Evolutionary conservation across 192 early-diverging fungal species (phyloP), one percentile per base, ranked within the genome.

Genomic region (Coemansia sp.): DNA sequence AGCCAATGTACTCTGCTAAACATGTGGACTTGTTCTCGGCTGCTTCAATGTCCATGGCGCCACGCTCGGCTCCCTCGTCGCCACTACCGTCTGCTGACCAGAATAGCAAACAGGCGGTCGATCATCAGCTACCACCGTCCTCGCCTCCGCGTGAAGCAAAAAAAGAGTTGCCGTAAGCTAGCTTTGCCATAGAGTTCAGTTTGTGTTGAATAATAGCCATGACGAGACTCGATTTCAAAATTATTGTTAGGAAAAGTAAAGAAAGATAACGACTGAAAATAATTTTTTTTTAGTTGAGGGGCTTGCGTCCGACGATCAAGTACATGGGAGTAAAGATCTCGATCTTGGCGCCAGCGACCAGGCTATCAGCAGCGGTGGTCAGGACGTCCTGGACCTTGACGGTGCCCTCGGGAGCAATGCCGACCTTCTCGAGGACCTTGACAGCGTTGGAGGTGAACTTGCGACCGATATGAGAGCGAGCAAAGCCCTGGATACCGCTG

Each of bases 261-360:
- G 7, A 38, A 38, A 38, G 36, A 38, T 38, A 38, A 8, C 36
- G 36, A 9, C 43, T 27, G 27, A 24, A 27, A 27, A 27, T 27
- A 44, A 18, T 46, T 47, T 47, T 47, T 57, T 51, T 57, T 63
- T 76, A 74, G 74, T 85, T 85, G 31, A 80, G 63, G 36, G 91
- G 93, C 78, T 94, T 93, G 66, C 86, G 85, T 13, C 88, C 92
- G 65, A 90, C 89, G 42, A 94, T 90, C 66, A 93, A 90, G 86
- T 91, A 97, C 97, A 98, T 98, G 70, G 97, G 97, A 12, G 97
- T 98, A 71, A 97, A 96, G 57, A 98, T 80, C 60, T 92, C 87
- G 71, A 88, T 69, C 73, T 88, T 86, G 22, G 89, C 97, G 65
- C 94, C 94, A 43, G 84, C 87, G 36, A 95, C 89, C n/a, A 97